Conservation (phyloP, 257 asterid genomes). For the Nemophila menziesii region DNA sequence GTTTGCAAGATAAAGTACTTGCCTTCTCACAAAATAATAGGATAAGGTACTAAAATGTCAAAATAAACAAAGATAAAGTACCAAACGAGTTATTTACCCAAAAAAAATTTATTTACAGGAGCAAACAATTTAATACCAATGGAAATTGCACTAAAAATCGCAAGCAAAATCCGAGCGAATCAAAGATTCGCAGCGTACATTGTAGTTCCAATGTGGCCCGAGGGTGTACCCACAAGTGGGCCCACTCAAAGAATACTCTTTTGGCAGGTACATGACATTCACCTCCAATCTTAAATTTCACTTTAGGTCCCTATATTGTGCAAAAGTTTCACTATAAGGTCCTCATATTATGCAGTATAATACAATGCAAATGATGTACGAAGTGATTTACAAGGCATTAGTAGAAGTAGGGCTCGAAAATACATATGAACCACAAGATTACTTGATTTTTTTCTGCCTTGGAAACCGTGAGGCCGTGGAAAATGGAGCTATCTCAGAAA, state of each 20-base stretch:
- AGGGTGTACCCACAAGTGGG: conserved; percentile 76
- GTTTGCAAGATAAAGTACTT: too few relatives aligned
- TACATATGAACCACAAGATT: conserved; percentile 73
- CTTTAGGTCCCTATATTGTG: too few relatives aligned
- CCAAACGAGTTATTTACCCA: conserved; percentile 6
- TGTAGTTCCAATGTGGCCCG: conserved; percentile 94
- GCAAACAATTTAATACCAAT: conserved; percentile 87
- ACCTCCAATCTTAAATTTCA: background rate
- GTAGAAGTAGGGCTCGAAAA: conserved; percentile 59
- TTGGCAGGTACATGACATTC: conserved; percentile 76
- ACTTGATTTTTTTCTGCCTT: conserved; percentile 80
- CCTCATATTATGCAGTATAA: conserved; percentile 64
- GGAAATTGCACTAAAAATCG: conserved; percentile 87
- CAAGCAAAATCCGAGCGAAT: conserved; percentile 51
- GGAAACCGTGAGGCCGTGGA: conserved; percentile 63
- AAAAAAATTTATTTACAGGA: conserved; percentile 29
- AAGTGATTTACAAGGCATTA: conserved; percentile 65
- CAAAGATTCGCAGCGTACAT: conserved; percentile 71
- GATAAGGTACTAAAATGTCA: too few relatives aligned
- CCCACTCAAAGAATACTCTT: conserved; percentile 84
- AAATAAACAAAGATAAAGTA: too few relatives aligned
- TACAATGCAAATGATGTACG: conserved; percentile 99
- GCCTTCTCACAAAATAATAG: too few relatives aligned
- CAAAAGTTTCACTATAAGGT: too few relatives aligned
- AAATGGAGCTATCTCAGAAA: conserved; percentile 10